phyloP scores from a whole-genome alignment of 129 eudicot genomes.

The Logfia minima region DNA sequence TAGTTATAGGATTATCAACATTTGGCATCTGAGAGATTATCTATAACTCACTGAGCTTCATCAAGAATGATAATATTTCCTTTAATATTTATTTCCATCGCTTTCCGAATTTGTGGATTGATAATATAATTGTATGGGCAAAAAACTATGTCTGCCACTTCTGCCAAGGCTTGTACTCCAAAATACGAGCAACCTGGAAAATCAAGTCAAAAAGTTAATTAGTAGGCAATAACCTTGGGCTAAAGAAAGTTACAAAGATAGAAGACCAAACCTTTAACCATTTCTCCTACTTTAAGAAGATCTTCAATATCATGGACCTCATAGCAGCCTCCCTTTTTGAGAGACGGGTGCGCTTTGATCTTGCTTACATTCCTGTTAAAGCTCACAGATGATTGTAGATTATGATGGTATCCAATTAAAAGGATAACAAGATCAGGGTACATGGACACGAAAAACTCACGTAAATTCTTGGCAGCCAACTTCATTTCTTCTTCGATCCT shows the following conservation, averaged over 20 bases:
- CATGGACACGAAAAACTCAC: conserved; percentile 44
- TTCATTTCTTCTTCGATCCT: conserved; percentile 44
- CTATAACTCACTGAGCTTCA: conserved; percentile 89
- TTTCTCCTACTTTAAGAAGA: conserved; percentile 83
- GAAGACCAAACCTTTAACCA: conserved; percentile 65
- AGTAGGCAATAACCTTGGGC: conserved; percentile 11
- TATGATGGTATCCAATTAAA: conserved; percentile 3
- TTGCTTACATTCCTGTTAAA: conserved; percentile 60
- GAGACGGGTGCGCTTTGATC: conserved; percentile 74
- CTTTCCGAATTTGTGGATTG: conserved; percentile 74
- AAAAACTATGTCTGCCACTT: conserved; percentile 75
- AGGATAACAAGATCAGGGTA: conserved; percentile 19
- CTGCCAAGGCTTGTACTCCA: conserved; percentile 83
- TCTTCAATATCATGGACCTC: conserved; percentile 98
- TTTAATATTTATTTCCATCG: conserved; percentile 78
- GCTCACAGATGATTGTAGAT: conserved; percentile 18
- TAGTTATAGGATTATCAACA: not conserved
- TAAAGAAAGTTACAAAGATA: conserved; percentile 11
- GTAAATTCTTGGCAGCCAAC: conserved; percentile 67
- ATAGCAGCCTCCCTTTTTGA: conserved; percentile 80
- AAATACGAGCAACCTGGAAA: conserved; percentile 87
- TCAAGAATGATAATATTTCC: conserved; percentile 89
- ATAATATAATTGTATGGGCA: conserved; percentile 90
- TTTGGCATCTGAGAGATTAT: conserved; percentile 17
- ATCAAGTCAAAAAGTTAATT: conserved; percentile 4